phyloP scores from a whole-genome alignment of 495 filamentous ascomycete species.

The Pyrenopolyporus hunteri region DNA sequence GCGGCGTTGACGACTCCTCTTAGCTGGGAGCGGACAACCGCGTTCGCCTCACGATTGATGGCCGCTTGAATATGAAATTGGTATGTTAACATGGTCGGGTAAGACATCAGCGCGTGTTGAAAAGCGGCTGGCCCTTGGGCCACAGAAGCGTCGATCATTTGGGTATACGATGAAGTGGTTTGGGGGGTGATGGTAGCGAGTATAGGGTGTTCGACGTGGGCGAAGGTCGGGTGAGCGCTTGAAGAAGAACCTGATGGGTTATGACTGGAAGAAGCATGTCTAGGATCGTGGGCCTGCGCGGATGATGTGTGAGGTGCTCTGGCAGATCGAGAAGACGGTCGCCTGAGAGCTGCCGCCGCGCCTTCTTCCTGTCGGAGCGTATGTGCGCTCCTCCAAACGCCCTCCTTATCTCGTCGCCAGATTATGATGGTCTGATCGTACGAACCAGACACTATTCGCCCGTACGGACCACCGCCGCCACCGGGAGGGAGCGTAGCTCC shows the following conservation, averaged over 20 bases:
- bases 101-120: conserved; percentile 48
- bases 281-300: too few species aligned
- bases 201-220: conserved; percentile 43
- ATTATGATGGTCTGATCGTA: conserved; percentile 96
- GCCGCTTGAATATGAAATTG: conserved; percentile 48
- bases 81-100: conserved; percentile 53
- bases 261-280: conserved; percentile 5
- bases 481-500: conserved; percentile 87
- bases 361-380: conserved; percentile 72
- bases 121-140: conserved; percentile 51
- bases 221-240: conserved; percentile 28
- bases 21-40: conserved; percentile 48
- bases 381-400: conserved; percentile 77
- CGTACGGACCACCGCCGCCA: conserved; percentile 83
- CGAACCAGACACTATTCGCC: conserved; percentile 89
- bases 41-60: conserved; percentile 51
- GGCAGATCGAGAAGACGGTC: conserved; percentile 7
- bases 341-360: conserved; percentile 48
- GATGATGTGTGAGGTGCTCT: conserved; percentile 22
- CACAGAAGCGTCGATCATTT: conserved; percentile 52
- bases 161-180: conserved; percentile 42
- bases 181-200: conserved; percentile 43
- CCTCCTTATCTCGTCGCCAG: conserved; percentile 84
- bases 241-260: conserved; percentile 9
- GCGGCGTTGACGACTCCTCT: conserved; percentile 50